A percentile compares a stretch with the other conserved stretches of the same genome.
These are phyloP conservation scores for Helotiales sp. DNA, from an alignment of 2,329 filamentous ascomycete genomes.

Conservation along the genomic window DNA sequence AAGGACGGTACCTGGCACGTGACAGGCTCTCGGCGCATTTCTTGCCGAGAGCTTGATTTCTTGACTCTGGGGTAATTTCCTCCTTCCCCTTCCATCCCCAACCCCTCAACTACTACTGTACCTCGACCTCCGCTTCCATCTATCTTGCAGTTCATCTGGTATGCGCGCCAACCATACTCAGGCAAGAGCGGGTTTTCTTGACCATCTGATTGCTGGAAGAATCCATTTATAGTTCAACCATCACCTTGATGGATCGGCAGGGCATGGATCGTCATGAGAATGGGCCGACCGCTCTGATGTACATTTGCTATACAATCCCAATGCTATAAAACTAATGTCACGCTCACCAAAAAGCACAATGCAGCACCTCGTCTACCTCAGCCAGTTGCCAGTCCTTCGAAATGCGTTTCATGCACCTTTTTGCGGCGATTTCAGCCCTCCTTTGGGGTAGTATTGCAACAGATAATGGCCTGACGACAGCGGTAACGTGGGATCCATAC, in stretches of 20 bases:
- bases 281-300: not conserved
- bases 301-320: not conserved
- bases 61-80: not conserved
- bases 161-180: constrained; percentile 7
- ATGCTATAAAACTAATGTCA: constrained; percentile 10
- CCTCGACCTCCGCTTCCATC: not conserved
- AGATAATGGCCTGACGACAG: constrained; percentile 49
- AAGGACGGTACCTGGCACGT: constrained; percentile 4
- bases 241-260: not conserved
- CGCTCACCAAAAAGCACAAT: not conserved
- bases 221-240: not conserved
- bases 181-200: not conserved
- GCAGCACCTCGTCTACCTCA: not conserved
- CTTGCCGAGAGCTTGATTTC: not conserved
- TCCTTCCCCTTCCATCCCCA: constrained; percentile 6
- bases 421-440: constrained; percentile 33
- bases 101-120: not conserved
- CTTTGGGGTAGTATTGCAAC: constrained; percentile 42
- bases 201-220: constrained; percentile 18
- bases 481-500: constrained; percentile 58
- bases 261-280: not conserved
- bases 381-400: not conserved
- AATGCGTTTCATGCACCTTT: constrained; percentile 36
- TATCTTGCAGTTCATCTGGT: constrained; percentile 11
- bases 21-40: not conserved